These are phyloP conservation scores for Apiotrichum akiyoshidainum DNA, from an alignment of 1,284 basidiomycete genomes.

Conservation along the genomic window DNA sequence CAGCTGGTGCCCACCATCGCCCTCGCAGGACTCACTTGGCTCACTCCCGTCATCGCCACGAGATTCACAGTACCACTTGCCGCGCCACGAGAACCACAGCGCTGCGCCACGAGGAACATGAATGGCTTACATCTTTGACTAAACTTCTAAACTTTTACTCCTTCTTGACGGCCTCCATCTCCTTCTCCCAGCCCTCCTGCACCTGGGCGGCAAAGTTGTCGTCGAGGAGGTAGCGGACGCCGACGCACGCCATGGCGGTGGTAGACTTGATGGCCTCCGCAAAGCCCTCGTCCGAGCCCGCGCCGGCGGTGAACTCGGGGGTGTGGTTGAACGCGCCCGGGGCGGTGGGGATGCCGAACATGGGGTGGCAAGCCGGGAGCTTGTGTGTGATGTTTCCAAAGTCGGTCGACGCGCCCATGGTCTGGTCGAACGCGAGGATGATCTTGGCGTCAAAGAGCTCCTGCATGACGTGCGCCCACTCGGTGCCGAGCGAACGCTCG, in stretches of 20 bases:
- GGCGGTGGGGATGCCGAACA: constrained; percentile 15
- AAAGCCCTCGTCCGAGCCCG: constrained; percentile 24
- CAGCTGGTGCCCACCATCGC: too few relatives aligned
- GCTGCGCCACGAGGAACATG: too few relatives aligned
- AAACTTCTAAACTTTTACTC: neutral
- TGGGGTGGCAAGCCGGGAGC: constrained; percentile 47
- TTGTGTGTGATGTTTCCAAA: constrained; percentile 56
- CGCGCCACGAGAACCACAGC: too few relatives aligned
- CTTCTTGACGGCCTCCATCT: neutral
- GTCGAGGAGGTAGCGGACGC: constrained; percentile 35
- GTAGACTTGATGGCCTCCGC: constrained; percentile 34
- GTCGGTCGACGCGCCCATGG: constrained; percentile 10
- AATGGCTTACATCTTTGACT: neutral
- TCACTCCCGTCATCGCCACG: too few relatives aligned
- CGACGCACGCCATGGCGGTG: constrained; percentile 37
- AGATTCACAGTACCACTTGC: too few relatives aligned
- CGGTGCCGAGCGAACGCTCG: constrained; percentile 14
- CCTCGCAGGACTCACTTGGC: too few relatives aligned
- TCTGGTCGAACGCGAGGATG: constrained; percentile 63
- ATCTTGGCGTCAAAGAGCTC: constrained; percentile 38
- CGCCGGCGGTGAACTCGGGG: constrained; percentile 21
- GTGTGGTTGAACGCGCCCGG: constrained; percentile 20
- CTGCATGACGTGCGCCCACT: constrained; percentile 10
- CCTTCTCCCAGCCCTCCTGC: neutral
- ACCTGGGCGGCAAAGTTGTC: constrained; percentile 30